Evolutionary conservation across 331 rosid genomes (phyloP).

Genomic region (Quercus tomentella): DNA sequence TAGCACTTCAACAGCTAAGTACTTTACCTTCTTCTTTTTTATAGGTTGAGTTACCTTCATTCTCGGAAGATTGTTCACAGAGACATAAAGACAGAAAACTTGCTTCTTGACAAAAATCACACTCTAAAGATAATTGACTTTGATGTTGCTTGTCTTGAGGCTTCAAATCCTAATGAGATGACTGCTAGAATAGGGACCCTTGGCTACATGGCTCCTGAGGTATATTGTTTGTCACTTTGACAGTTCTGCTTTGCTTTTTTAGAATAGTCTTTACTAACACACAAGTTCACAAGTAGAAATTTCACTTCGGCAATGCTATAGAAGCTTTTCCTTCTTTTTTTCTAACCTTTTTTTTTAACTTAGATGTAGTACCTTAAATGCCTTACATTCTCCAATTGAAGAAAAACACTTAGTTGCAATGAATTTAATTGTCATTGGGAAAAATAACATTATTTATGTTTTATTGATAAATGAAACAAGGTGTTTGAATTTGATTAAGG

Average conservation of each 20-base stretch:
- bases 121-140: conserved; percentile 10
- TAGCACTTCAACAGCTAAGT: too few species aligned
- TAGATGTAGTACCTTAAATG: too few species aligned
- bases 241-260: not conserved
- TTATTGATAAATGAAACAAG: too few species aligned
- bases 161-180: conserved; percentile 3
- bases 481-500: too few species aligned
- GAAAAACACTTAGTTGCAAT: too few species aligned
- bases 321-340: too few species aligned
- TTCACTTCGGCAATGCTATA: too few species aligned
- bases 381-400: too few species aligned
- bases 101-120: conserved; percentile 8
- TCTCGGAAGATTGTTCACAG: conserved; percentile 4
- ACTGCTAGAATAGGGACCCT: conserved; percentile 13
- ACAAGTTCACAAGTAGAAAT: not conserved
- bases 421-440: too few species aligned
- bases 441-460: too few species aligned
- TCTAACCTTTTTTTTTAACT: too few species aligned
- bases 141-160: conserved; percentile 5
- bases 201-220: conserved; percentile 26
- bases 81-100: conserved; percentile 11
- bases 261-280: not conserved
- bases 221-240: not conserved
- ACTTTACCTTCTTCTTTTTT: too few species aligned
- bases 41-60: not conserved